Evolutionary conservation across 2,329 filamentous ascomycete species (phyloP), one percentile per base, ranked within the genome.

Genomic region (Hypoxylon sp.): DNA sequence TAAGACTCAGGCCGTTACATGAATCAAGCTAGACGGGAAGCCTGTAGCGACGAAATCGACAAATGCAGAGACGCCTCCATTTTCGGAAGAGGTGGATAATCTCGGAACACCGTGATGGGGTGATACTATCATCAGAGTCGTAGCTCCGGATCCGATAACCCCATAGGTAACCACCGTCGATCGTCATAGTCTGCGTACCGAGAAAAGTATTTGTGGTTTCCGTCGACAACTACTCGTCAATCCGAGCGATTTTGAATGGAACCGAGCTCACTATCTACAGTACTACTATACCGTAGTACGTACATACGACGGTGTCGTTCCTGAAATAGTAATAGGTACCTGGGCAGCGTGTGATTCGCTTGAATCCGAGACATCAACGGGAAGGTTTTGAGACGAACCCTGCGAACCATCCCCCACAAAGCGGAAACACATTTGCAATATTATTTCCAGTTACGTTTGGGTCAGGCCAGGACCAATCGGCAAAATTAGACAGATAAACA

Each of bases 301-400:
- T 11, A 8, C 39, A 5, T 44, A 19, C 6, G 8, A 44, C 3
- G 19, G 10, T 44, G 13, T 33, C 26, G 37, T 19, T 35, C 31
- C 33, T 17, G 37, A 17, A 39, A 48, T 48, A 44, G 37, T 42
- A 17, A 42, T 42, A 19, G n/a, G 37, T 17, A 17, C 37, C 17
- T 44, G 37, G 29, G 37, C n/a, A 37, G 29, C 29, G 58, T 46
- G 51, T 17, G 33, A 52, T 17, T 33, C 26, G 33, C 42, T 31
- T 54, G 39, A 22, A 37, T 55, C n/a, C 31, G 60, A 56, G 60
- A 56, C 58, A 62, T 39, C 11, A 29, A 63, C 52, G 53, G 52
- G 17, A 10, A 52, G 44, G 52, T 63, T 52, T 63, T 52, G 46
- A 63, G 60, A 56, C 60, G 60, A 63, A 51, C 52, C 39, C 17